These are phyloP conservation scores for Byssochlamys sp. DNA, from an alignment of 2,329 filamentous ascomycete species.

Conservation along the genomic window DNA sequence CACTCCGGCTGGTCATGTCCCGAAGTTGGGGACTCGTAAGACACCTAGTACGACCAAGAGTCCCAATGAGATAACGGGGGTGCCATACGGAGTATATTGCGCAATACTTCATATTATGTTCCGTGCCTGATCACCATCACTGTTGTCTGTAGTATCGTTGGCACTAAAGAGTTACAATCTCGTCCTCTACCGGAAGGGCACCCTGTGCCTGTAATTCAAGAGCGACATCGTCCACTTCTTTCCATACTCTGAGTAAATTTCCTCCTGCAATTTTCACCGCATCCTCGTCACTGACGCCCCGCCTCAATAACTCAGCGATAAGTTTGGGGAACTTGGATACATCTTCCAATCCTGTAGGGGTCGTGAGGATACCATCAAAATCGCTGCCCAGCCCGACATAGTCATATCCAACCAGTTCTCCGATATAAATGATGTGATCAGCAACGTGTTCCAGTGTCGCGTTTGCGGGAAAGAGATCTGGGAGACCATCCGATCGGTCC, in stretches of 20 bases:
- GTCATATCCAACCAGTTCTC: slow-evolving; percentile 71
- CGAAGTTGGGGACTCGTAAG: slow-evolving; percentile 9
- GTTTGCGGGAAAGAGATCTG: slow-evolving; percentile 57
- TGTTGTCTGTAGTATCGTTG: not conserved
- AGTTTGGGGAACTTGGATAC: slow-evolving; percentile 74
- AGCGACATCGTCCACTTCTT: slow-evolving; percentile 64
- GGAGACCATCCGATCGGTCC: slow-evolving; percentile 53
- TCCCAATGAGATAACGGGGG: too few species aligned
- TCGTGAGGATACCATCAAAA: slow-evolving; percentile 59
- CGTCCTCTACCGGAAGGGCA: slow-evolving; percentile 37
- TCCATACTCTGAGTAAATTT: slow-evolving; percentile 79
- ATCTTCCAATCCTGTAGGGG: slow-evolving; percentile 69
- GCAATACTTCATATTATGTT: not conserved
- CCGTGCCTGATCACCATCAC: not conserved
- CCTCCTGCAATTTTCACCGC: slow-evolving; percentile 65
- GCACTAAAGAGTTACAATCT: slow-evolving; percentile 12
- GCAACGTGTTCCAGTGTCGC: slow-evolving; percentile 69
- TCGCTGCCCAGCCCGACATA: slow-evolving; percentile 83
- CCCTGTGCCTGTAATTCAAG: slow-evolving; percentile 52
- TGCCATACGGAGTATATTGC: not conserved
- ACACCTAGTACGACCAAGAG: not conserved
- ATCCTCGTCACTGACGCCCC: slow-evolving; percentile 65
- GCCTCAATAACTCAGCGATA: slow-evolving; percentile 61
- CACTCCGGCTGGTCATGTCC: too few species aligned
- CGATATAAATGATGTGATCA: slow-evolving; percentile 73